Evolutionary conservation across 257 asterid genomes (phyloP).

Genomic region (Henckelia pumila): DNA sequence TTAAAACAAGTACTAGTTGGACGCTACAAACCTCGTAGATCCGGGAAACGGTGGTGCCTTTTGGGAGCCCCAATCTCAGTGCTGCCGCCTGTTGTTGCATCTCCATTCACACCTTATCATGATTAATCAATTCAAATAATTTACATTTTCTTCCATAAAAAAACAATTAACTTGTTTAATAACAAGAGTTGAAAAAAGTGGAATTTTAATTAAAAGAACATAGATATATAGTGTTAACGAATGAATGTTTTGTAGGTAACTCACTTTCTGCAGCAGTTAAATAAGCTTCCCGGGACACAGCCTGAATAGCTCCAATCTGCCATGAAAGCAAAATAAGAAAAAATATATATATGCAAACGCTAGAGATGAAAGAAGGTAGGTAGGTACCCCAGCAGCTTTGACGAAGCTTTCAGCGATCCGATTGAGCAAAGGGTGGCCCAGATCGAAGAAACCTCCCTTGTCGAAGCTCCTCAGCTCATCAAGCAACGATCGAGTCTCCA

Average conservation of each 20-base stretch:
- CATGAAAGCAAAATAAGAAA: constrained; percentile 19
- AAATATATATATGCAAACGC: no score
- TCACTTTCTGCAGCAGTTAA: constrained; percentile 69
- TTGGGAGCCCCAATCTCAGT: constrained; percentile 54
- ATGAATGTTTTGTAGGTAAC: no score
- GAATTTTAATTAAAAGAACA: no score
- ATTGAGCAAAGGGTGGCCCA: constrained; percentile 87
- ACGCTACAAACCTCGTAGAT: constrained; percentile 49
- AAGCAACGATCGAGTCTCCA: constrained; percentile 60
- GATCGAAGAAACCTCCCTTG: constrained; percentile 54
- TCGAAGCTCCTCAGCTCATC: constrained; percentile 66
- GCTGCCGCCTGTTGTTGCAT: constrained; percentile 34
- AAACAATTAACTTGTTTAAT: not conserved
- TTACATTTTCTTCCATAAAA: not conserved
- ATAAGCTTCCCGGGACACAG: constrained; percentile 80
- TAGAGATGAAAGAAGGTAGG: no score
- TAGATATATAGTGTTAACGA: no score
- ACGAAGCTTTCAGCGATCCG: constrained; percentile 80
- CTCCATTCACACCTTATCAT: constrained; percentile 52
- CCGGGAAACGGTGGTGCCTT: constrained; percentile 55
- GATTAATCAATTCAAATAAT: not conserved
- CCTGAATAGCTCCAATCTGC: constrained; percentile 88
- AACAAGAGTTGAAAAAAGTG: no score
- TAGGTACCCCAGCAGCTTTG: constrained; percentile 85
- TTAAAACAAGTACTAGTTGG: no score